phyloP scores from a whole-genome alignment of 805 yeast species.

The Metschnikowia noctiluminum region DNA sequence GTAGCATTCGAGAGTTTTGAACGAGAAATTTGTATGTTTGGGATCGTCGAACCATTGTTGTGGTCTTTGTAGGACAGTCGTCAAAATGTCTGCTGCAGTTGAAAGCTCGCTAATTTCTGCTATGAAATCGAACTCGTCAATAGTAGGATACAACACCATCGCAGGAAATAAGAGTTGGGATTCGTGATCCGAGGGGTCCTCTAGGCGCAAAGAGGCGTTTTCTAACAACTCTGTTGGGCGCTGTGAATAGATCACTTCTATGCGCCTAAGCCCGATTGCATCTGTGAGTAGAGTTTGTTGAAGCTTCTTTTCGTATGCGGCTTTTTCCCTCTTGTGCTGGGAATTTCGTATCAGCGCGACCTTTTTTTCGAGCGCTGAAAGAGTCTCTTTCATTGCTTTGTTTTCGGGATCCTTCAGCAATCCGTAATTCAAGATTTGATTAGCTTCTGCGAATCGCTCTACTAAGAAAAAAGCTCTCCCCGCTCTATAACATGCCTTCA shows the following conservation, averaged over 20 bases:
- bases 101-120: conserved; percentile 71
- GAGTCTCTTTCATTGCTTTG: conserved; percentile 48
- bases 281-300: conserved; percentile 44
- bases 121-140: conserved; percentile 79
- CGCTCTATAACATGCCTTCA: conserved; percentile 83
- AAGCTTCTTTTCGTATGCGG: conserved; percentile 39
- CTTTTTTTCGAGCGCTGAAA: conserved; percentile 41
- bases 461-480: conserved; percentile 75
- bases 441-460: conserved; percentile 69
- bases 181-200: conserved; percentile 63
- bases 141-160: conserved; percentile 74
- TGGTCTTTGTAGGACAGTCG: conserved; percentile 59
- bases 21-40: conserved; percentile 55
- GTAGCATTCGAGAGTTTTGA: conserved; percentile 62
- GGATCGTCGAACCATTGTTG: conserved; percentile 65
- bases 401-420: conserved; percentile 57
- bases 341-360: conserved; percentile 22
- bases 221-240: conserved; percentile 55
- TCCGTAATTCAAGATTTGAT: conserved; percentile 63
- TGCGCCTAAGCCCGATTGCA: conserved; percentile 62
- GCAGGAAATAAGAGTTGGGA: conserved; percentile 83
- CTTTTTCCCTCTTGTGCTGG: conserved; percentile 35
- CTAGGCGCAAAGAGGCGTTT: conserved; percentile 52
- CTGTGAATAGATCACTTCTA: conserved; percentile 46
- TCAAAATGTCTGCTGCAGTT: conserved; percentile 61